Conservation (phyloP, 2,329 filamentous ascomycete species). For the Orbilia blumenaviensis region DNA sequence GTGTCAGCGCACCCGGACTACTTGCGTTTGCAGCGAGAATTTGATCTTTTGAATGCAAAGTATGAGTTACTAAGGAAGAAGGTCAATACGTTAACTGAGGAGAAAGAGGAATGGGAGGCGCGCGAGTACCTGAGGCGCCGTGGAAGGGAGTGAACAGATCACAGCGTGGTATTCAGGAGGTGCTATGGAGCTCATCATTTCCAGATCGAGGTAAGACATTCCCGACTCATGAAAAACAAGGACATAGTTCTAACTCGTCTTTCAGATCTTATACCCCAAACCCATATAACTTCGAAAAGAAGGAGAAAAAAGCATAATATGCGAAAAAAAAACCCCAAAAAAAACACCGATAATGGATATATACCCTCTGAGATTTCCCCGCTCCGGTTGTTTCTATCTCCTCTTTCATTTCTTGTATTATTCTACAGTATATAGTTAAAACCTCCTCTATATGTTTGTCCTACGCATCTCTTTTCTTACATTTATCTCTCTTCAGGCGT, state of each 20-base stretch:
- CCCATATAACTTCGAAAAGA: too few relatives aligned
- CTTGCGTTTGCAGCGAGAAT: slow-evolving; percentile 38
- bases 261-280: slow-evolving; percentile 16
- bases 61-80: slow-evolving; percentile 45
- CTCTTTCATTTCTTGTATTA: not conserved
- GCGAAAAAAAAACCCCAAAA: slow-evolving; percentile 15
- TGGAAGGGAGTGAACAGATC: slow-evolving; percentile 3
- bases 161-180: not conserved
- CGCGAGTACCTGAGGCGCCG: slow-evolving; percentile 32
- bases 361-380: not conserved
- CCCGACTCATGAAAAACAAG: not conserved
- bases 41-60: slow-evolving; percentile 41
- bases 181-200: slow-evolving; percentile 10
- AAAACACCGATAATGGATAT: slow-evolving; percentile 21
- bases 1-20: slow-evolving; percentile 42
- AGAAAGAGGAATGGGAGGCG: slow-evolving; percentile 52
- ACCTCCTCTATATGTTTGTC: not conserved
- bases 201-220: slow-evolving; percentile 28
- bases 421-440: not conserved
- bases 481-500: too few relatives aligned
- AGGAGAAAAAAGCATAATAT: slow-evolving; percentile 37
- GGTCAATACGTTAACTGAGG: slow-evolving; percentile 38
- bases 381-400: not conserved
- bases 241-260: slow-evolving; percentile 1
- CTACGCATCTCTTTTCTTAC: not conserved